Base-by-base conservation (phyloP, 495 filamentous ascomycete genomes). In the Penicillium canariense region DNA sequence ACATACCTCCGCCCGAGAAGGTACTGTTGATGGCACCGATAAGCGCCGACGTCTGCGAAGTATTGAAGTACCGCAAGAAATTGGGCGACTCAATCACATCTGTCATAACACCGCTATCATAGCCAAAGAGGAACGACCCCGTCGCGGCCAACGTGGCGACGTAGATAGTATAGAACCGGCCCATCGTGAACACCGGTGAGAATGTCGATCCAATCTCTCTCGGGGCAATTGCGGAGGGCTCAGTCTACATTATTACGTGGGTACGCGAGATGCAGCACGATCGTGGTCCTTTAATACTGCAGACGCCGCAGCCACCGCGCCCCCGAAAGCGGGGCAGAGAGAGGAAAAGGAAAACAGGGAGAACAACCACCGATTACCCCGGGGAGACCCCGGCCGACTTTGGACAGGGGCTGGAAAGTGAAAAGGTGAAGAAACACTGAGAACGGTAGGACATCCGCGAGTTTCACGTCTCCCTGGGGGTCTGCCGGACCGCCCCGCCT, bases 21-120 rank as follows among this genome's bases (percentile, higher is more conserved):
- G 76, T 79, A 47, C 78, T 80, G 31, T 81, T 81, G 59, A 84
- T 81, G 1, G 77, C 78, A 32, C 80, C 80, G 26, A 80, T 76
- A n/a, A 80, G 75, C 30, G 73, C 67, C n/a, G 73, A 75, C 1
- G 71, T 72, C 36, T 73, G 66, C 26, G 70, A 69, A 3, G 78
- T 78, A 40, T 77, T 71, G 59, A 82, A 81, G 47, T 71, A 80
- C 11, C 52, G 43, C 27, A 79, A 48, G 63, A 81, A 81, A 44
- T 79, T 74, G 2, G 67, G 55, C 14, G 76, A 78, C 6, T 68
- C 73, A 52, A 82, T 81, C 28, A 81, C 77, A 69, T 80, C 77
- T 1, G 77, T 78, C 77, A 82, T 80, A 4, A 82, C 78, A 50
- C 79, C 79, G 23, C 72, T 73, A 54, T 81, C 77, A 66, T 80